These are phyloP conservation scores for Candolleomyces efflorescens DNA, from an alignment of 768 basidiomycete species.

Conservation along the genomic window DNA sequence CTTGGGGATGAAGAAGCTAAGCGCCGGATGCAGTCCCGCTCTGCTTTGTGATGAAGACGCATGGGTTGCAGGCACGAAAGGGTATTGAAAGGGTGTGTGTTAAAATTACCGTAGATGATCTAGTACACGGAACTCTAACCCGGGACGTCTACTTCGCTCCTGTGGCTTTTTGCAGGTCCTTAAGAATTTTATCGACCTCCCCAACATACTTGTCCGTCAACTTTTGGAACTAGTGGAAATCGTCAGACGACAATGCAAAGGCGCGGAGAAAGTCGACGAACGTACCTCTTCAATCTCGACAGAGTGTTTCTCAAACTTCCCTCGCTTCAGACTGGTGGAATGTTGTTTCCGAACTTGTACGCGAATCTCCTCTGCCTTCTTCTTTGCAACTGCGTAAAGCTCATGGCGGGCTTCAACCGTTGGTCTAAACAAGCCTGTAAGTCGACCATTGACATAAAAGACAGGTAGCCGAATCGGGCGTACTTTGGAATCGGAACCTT, in stretches of 20 bases:
- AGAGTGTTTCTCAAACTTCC: conserved; percentile 65
- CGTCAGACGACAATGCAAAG: not conserved
- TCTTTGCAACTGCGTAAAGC: conserved; percentile 50
- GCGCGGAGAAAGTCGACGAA: conserved; percentile 3
- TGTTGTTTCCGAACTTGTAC: conserved; percentile 73
- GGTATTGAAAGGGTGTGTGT: too few species aligned
- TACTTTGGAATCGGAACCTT: conserved; percentile 81
- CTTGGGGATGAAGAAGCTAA: too few species aligned
- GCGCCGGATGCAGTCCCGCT: too few species aligned
- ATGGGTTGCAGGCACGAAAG: too few species aligned
- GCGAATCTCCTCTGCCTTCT: conserved; percentile 71
- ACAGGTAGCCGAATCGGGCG: conserved; percentile 14
- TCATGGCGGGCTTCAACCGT: conserved; percentile 69
- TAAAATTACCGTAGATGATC: too few species aligned
- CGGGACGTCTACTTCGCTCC: conserved; percentile 22
- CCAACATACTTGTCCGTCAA: conserved; percentile 56
- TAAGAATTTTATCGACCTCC: conserved; percentile 65
- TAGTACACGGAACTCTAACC: too few species aligned
- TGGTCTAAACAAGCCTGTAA: conserved; percentile 46
- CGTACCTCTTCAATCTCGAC: conserved; percentile 67
- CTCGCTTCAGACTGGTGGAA: conserved; percentile 60
- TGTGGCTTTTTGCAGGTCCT: conserved; percentile 57
- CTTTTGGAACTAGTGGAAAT: conserved; percentile 61
- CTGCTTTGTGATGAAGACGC: too few species aligned
- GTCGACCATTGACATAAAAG: too few species aligned